These are phyloP conservation scores for Musa acuminata DNA, from an alignment of 176 grass and related monocot genomes.

Conservation along the genomic window DNA sequence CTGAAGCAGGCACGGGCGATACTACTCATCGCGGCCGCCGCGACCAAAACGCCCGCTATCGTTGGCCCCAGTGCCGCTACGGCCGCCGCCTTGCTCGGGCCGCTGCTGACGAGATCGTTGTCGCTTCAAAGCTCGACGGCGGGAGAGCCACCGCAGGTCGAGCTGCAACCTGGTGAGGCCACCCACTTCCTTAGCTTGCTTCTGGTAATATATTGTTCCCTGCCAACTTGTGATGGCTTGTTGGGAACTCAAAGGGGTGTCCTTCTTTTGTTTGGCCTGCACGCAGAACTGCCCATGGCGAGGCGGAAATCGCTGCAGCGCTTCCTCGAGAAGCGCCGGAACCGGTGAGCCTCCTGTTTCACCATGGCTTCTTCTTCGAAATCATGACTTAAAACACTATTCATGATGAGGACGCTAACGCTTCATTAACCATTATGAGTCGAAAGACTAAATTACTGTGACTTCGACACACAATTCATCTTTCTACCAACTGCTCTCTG, in stretches of 20 bases:
- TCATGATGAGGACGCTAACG: not conserved
- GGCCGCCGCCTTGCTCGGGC: constrained; percentile 22
- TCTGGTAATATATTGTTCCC: constrained; percentile 46
- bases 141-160: constrained; percentile 39
- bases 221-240: constrained; percentile 51
- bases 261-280: constrained; percentile 10
- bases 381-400: too few relatives aligned
- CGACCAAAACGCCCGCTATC: constrained; percentile 3
- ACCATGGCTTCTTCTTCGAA: not conserved
- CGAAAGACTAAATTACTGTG: not conserved
- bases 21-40: constrained; percentile 70
- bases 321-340: constrained; percentile 81
- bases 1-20: constrained; percentile 66
- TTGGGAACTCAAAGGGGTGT: not conserved
- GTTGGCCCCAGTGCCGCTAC: not conserved
- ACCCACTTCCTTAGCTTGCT: constrained; percentile 35
- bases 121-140: constrained; percentile 30
- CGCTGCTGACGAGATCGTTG: constrained; percentile 45
- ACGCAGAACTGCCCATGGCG: constrained; percentile 73
- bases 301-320: constrained; percentile 84
- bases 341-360: constrained; percentile 40
- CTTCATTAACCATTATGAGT: too few relatives aligned
- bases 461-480: not conserved
- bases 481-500: not conserved
- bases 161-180: constrained; percentile 6